Evolutionary conservation across 768 basidiomycete species (phyloP), one percentile per base, ranked within the genome.

Genomic region (Sporobolomyces pararoseus): DNA sequence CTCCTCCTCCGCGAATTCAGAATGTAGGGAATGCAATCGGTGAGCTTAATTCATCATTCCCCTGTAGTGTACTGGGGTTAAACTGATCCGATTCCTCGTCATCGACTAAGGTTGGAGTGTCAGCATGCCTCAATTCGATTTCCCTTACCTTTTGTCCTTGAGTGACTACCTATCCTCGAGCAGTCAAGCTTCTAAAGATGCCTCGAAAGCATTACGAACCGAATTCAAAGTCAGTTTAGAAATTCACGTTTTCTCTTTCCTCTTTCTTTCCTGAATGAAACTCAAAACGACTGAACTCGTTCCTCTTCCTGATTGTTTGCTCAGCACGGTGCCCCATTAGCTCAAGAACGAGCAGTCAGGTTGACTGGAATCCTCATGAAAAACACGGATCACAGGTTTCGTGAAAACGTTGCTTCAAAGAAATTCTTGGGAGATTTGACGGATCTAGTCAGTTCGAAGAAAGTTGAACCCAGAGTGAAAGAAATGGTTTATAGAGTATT

Each of bases 391-490:
- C 31, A 55, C 25, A 53, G 62, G 5, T 76, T 76, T 66, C 46
- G 46, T 12, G 69, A 68, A 12, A 65, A 74, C 46, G 54, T 76
- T 39, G 73, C 66, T 17, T 46, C 59, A 14, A 73, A 74, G 34
- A 76, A 76, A 66, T 76, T 76, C 66, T 31, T 75, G 19, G 25
- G 46, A 21, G 65, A 66, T 7, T 16, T 74, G 16, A 44, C 50
- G 17, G 68, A 62, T 29, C 58, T 72, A 29, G 58, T 61, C 25
- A 21, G 52, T 23, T 35, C 46, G 23, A 61, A 60, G 31, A 71
- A 70, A 47, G 65, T 63, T 6, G 63, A 72, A 10, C 60, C 73
- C 3, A 27, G 29, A 10, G 71, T 73, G 32, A 63, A 62, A 16
- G 68, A 51, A 13, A 76, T 73, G 73, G 27, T 73, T 7, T 72